Evolutionary conservation across 1,139 yeast genomes (phyloP), one percentile per base, ranked within the genome.

Genomic region (Debaryomyces fabryi): DNA sequence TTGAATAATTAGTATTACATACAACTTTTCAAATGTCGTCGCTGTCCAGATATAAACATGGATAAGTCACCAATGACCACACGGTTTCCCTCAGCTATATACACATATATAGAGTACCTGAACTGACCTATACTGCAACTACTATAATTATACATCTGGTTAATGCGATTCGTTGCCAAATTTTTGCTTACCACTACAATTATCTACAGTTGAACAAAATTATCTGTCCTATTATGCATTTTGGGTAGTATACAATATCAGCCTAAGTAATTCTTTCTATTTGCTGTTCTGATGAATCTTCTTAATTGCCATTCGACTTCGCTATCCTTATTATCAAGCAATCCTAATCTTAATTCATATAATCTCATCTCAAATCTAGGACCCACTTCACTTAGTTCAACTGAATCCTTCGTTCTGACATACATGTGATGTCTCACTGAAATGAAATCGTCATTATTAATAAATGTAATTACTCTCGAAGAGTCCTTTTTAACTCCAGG

Each of bases 341-440:
- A 88, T 3, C 99, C 98, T 57, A 95, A 76, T 62, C 86, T 82
- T 54, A 95, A 73, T 65, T 93, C 97, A 64, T 84, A 93, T 53
- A 93, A 72, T 65, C 91, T 83, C 98, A 93, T 91, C 69, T 95
- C 99, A 61, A 93, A 93, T 52, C 99, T 76, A n/a, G 99, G 99
- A 0, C 99, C 99, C 36, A 95, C 88, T 64, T 93, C 99, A 53
- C 97, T 93, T 52, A 93, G 71, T 64, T 93, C 99, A 3, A 91
- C 96, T 32, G 86, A 82, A 52, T 91, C 97, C 57, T 87, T 83
- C 0, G 97, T 90, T 62, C 83, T 85, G 10, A 92, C 96, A 64
- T 88, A 95, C 2, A 95, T 88, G 64, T 93, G 99, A 64, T 93
- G 99, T 68, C 99, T 81, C 6, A 93, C 97, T 51, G 91, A 82